Evolutionary conservation across 2,329 filamentous ascomycete species (phyloP).

Genomic region (Paraphoma chrysanthemicola): DNA sequence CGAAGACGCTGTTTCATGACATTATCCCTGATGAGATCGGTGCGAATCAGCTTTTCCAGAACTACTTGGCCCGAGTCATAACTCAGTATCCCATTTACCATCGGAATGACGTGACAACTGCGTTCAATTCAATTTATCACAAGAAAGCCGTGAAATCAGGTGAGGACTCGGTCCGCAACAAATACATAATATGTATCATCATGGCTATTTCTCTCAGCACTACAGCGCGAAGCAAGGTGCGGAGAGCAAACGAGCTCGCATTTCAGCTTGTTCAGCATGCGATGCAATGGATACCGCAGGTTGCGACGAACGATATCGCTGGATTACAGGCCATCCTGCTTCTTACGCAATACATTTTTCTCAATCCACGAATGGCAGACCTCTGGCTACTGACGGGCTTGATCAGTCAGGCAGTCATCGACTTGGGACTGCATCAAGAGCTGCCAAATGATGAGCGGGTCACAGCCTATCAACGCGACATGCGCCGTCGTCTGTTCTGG

Average conservation of each 20-base stretch:
- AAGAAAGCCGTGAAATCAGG: slow-evolving; percentile 27
- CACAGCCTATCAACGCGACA: slow-evolving; percentile 42
- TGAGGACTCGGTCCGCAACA: slow-evolving; percentile 37
- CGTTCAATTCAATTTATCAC: slow-evolving; percentile 43
- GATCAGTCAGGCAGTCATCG: slow-evolving; percentile 46
- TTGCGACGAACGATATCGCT: slow-evolving; percentile 45
- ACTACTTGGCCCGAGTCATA: slow-evolving; percentile 43
- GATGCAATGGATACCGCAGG: slow-evolving; percentile 46
- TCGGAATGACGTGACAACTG: slow-evolving; percentile 38
- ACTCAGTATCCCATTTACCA: slow-evolving; percentile 49
- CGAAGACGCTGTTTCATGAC: slow-evolving; percentile 30
- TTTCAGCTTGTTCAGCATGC: slow-evolving; percentile 43
- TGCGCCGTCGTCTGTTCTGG: slow-evolving; percentile 48
- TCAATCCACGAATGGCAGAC: slow-evolving; percentile 46
- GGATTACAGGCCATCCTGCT: slow-evolving; percentile 45
- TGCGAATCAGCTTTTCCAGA: slow-evolving; percentile 40
- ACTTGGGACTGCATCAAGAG: slow-evolving; percentile 46
- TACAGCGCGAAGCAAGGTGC: slow-evolving; percentile 42
- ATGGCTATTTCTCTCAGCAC: slow-evolving; percentile 47
- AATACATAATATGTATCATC: slow-evolving; percentile 46
- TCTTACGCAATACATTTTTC: slow-evolving; percentile 44
- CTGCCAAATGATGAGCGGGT: slow-evolving; percentile 36
- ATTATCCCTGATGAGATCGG: slow-evolving; percentile 39
- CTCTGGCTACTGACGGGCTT: slow-evolving; percentile 47
- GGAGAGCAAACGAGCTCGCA: slow-evolving; percentile 40